Base-by-base conservation (phyloP, 1,284 basidiomycete species). In the Bjerkandera adusta region DNA sequence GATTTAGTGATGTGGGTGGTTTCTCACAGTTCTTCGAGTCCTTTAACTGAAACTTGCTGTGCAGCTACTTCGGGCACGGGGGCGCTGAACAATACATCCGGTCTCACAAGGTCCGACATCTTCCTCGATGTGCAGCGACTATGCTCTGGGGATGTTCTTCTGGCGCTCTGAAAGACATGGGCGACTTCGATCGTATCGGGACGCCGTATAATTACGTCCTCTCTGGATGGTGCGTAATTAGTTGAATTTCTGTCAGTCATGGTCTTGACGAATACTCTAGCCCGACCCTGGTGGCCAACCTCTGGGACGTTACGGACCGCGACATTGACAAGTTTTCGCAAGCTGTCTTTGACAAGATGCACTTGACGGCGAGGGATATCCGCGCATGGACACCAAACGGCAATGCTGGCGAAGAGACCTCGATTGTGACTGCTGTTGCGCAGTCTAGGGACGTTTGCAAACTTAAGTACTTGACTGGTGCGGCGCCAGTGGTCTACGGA, bases 141-240 rank as follows among this genome's bases (percentile, higher is more conserved):
- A 97, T 99, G 93, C 79, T 99, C 6, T 99, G 95, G 96, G 96
- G 97, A 0, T 99, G 96, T 72, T 99, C 96, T 0, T 97, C 93
- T 0, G 97, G 95, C 13, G 70, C 80, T 3, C 68, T 99, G 51
- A 78, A 79, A 45, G 89, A 95, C 45, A 90, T 93, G 78, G 96
- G 96, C 10, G 92, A 96, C 50, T 94, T 94, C 58, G 96, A 99
- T 59, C 77, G 89, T 12, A 79, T 81, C 12, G 96, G 96, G 7
- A 98, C 92, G 15, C 92, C 97, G 0, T 85, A 90, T 64, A 85
- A 92, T 59, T 99, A 99, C 64, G 89, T 97, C 84, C 64, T 97
- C n/a, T 93, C 88, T 30, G 96, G 95, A 55, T 94, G 92, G 92
- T 95, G 57, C 60, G 91, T 76, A 10, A 39, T n/a, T 37, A 15